Evolutionary conservation across 148 eudicot species (phyloP).

Genomic region (Amaranthus cruentus): DNA sequence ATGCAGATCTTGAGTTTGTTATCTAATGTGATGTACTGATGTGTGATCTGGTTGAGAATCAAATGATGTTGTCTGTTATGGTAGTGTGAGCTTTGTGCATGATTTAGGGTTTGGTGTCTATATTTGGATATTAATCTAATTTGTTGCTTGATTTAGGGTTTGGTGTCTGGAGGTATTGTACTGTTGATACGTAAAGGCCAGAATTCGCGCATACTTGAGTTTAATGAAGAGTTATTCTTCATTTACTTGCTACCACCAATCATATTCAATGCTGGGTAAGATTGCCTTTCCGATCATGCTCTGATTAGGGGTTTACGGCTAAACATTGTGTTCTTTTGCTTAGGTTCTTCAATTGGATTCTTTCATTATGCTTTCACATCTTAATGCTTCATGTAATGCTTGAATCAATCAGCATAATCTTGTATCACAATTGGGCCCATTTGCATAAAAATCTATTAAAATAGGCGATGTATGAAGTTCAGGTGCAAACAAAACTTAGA

Average conservation of each 20-base stretch:
- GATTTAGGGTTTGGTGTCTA: neutral
- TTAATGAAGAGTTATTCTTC: conserved; percentile 90
- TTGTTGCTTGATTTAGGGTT: conserved; percentile 37
- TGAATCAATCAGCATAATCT: neutral
- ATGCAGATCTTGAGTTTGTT: neutral
- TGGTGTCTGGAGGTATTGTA: conserved; percentile 64
- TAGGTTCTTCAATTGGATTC: neutral
- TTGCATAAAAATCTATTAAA: neutral
- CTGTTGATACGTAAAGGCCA: conserved; percentile 56
- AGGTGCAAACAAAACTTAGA: neutral
- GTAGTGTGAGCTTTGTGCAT: neutral
- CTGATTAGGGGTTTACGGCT: conserved; percentile 2
- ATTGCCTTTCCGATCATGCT: neutral
- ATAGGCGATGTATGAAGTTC: neutral
- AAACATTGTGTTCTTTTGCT: neutral
- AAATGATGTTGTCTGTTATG: neutral
- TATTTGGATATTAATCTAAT: conserved; percentile 6
- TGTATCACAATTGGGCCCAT: neutral
- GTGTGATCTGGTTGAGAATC: neutral
- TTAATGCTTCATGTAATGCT: neutral
- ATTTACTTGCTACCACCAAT: conserved; percentile 93
- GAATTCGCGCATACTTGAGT: conserved; percentile 62
- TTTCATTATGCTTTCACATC: neutral
- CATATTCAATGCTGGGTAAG: conserved; percentile 97
- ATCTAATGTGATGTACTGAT: neutral